phyloP scores from a whole-genome alignment of 495 filamentous ascomycete genomes.

The Penicillium macrosclerotiorum region DNA sequence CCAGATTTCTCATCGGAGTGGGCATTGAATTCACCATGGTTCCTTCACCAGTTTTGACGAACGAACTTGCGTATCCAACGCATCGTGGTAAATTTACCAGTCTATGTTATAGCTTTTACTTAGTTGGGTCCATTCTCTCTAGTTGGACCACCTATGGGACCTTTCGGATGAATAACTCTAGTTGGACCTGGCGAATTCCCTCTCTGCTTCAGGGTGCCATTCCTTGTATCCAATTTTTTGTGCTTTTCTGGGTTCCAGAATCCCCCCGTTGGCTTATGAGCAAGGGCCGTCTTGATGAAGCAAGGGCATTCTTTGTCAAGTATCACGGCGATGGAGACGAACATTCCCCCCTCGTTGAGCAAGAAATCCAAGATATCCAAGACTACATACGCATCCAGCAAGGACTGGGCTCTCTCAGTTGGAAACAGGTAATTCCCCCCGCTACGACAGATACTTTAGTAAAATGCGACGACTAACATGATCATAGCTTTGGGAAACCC shows the following conservation, averaged over 20 bases:
- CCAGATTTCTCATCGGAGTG: constrained; percentile 32
- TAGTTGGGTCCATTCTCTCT: constrained; percentile 53
- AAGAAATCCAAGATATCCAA: constrained; percentile 16
- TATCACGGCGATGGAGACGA: constrained; percentile 34
- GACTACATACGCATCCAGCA: too few relatives aligned
- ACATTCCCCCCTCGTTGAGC: constrained; percentile 9
- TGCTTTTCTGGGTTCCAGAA: constrained; percentile 36
- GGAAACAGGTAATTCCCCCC: too few relatives aligned
- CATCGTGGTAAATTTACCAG: constrained; percentile 60
- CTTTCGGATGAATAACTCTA: constrained; percentile 10
- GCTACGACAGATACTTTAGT: constrained; percentile 21
- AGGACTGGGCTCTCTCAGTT: too few relatives aligned
- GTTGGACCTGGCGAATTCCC: constrained; percentile 28
- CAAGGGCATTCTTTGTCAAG: constrained; percentile 9
- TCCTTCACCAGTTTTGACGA: constrained; percentile 60
- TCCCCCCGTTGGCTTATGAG: constrained; percentile 49
- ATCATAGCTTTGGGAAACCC: constrained; percentile 52
- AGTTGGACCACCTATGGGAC: constrained; percentile 31
- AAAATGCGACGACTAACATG: constrained; percentile 52
- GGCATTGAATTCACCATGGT: constrained; percentile 28
- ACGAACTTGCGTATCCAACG: constrained; percentile 61
- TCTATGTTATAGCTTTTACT: constrained; percentile 53
- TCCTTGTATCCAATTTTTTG: constrained; percentile 19
- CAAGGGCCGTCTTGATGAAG: constrained; percentile 28
- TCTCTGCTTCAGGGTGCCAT: constrained; percentile 22